These are phyloP conservation scores for Podila epigama DNA, from an alignment of 192 early-diverging fungal genomes.

Conservation along the genomic window DNA sequence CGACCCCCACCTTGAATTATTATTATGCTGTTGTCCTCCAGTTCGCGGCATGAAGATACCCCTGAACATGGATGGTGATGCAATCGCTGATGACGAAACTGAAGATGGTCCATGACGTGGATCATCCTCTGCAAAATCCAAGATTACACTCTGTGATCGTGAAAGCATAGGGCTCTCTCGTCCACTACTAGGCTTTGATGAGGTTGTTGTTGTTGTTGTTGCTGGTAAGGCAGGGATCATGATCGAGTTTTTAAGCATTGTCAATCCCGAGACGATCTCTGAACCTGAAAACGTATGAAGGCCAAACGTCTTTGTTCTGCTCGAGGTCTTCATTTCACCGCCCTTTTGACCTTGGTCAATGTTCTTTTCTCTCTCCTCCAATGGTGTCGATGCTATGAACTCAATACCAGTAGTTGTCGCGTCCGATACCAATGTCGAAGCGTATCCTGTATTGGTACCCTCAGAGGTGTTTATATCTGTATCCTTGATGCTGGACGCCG, in stretches of 20 bases:
- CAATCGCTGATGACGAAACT: not conserved
- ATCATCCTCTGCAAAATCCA: constrained; percentile 18
- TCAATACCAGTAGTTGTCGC: not conserved
- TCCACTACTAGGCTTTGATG: not conserved
- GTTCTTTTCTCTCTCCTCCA: not conserved
- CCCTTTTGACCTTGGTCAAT: not conserved
- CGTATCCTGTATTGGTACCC: not conserved
- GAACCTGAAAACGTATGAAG: constrained; percentile 10
- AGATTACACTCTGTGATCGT: constrained; percentile 15
- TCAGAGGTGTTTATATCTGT: too few species aligned
- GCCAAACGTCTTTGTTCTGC: constrained; percentile 11
- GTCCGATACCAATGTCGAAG: not conserved
- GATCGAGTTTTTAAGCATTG: constrained; percentile 45
- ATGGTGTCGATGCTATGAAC: not conserved
- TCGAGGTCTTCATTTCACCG: not conserved
- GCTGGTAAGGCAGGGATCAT: constrained; percentile 37
- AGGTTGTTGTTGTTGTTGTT: not conserved
- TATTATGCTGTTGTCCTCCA: not conserved
- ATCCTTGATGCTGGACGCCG: not conserved
- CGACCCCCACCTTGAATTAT: not conserved
- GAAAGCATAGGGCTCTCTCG: not conserved
- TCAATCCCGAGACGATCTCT: constrained; percentile 32
- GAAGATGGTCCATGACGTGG: not conserved
- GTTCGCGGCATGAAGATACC: constrained; percentile 1
- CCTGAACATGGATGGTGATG: constrained; percentile 17